phyloP scores from a whole-genome alignment of 139 green algal species.

The Eudorina sp. region DNA sequence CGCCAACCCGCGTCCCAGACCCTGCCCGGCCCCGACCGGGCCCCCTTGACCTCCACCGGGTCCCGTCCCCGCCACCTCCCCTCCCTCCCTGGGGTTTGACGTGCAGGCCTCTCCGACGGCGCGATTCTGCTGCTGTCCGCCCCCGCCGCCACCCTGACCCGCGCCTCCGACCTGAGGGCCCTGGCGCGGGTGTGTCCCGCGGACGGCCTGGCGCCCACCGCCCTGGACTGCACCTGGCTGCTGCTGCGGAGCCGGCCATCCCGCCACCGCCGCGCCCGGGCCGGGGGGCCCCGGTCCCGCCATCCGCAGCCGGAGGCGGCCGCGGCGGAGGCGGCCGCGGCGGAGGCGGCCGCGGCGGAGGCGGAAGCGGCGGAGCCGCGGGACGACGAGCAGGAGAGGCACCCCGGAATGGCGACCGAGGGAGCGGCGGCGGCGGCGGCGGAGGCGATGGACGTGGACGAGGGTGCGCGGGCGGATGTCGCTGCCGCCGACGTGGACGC shows the following conservation, averaged over 20 bases:
- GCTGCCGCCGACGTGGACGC: not conserved
- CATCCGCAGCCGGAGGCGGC: not conserved
- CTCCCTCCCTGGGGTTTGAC: too few relatives aligned
- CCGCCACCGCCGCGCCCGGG: too few relatives aligned
- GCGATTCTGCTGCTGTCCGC: slow-evolving; percentile 4
- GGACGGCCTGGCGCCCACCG: slow-evolving; percentile 28
- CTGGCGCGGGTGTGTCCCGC: slow-evolving; percentile 9
- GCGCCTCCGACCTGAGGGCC: not conserved
- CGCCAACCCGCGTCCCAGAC: not conserved
- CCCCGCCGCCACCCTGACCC: slow-evolving; percentile 4
- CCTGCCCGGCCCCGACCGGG: not conserved
- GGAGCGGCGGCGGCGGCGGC: not conserved
- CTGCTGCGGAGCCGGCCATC: too few relatives aligned
- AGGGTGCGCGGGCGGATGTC: not conserved
- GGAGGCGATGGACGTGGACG: not conserved
- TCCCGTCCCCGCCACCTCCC: not conserved
- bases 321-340: not conserved
- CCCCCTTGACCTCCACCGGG: too few relatives aligned
- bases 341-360: not conserved
- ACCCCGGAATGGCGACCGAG: too few relatives aligned
- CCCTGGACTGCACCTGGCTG: slow-evolving; percentile 33
- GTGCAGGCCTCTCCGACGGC: slow-evolving; percentile 15
- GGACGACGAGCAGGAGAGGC: not conserved
- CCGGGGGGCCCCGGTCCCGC: too few relatives aligned
- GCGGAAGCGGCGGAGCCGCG: not conserved